Evolutionary conservation across 805 yeast species (phyloP), one percentile per base, ranked within the genome.

Genomic region (Candida argentea): DNA sequence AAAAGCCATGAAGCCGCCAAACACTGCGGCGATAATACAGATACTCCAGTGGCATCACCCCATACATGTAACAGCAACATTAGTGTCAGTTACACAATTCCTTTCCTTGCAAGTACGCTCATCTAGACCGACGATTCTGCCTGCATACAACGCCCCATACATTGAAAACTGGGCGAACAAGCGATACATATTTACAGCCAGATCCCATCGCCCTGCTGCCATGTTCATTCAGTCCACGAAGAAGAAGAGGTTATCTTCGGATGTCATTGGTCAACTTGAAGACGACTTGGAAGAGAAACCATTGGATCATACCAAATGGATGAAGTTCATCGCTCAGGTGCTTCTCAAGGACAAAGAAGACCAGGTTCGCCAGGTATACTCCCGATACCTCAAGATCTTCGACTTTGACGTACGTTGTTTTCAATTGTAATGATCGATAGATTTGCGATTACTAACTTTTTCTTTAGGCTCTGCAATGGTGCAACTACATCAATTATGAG

Each of bases 401-500:
- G 84, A 83, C 16, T 69, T 66, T 30, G 74, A 77, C 39, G 79
- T 49, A 38, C 38, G 50, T 43, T n/a, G 30, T 25, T 11, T 18
- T 8, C 7, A 18, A 18, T 18, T 18, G 10, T 18, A 10, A 8
- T 18, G 20, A 18, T 18, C 10, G 10, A 18, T 10, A 8, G 10
- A 8, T 10, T 18, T 18, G 7, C 7, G 7, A 10, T 18, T 18
- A 18, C 20, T 18, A 18, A 18, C 20, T 18, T 18, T 18, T 10
- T 10, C 21, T 31, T 16, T 29, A 46, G 53, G 51, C 58, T 13
- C 40, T 50, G 21, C 67, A 75, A n/a, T 89, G 95, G 95, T 62
- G 74, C 19, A 64, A 58, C 22, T 86, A 83, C 50, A 70, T 82
- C 33, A 70, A 72, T 29, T 70, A 68, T 40, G 83, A 77, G 46